A percentile compares a stretch with the other conserved stretches of the same genome.
phyloP scores from a whole-genome alignment of 2,329 filamentous ascomycete genomes.

The Zasmidium angulare region DNA sequence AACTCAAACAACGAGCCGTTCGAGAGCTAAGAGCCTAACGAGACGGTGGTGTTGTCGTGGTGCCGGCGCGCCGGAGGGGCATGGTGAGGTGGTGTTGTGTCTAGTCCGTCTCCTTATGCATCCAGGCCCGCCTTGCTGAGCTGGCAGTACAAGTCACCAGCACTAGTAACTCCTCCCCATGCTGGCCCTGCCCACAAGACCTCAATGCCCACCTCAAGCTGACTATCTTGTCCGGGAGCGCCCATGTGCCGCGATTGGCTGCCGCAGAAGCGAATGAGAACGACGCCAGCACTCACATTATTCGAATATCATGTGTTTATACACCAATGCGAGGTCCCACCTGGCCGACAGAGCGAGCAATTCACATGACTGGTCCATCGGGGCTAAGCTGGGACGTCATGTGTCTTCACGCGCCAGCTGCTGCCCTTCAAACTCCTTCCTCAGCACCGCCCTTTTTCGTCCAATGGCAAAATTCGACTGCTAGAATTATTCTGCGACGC shows the following conservation, averaged over 20 bases:
- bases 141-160: conserved; percentile 5
- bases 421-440: conserved; percentile 7
- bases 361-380: conserved; percentile 19
- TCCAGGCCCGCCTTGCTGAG: conserved; percentile 3
- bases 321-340: conserved; percentile 18
- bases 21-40: neutral
- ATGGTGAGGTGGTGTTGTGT: neutral
- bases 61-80: neutral
- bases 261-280: conserved; percentile 11
- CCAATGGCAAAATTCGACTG: conserved; percentile 25
- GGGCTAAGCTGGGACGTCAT: conserved; percentile 17
- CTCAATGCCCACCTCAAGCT: conserved; percentile 1
- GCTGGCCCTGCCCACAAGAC: neutral
- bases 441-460: conserved; percentile 10
- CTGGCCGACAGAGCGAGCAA: conserved; percentile 12
- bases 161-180: neutral
- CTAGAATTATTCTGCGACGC: conserved; percentile 19
- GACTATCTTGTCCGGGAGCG: conserved; percentile 2
- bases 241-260: conserved; percentile 13
- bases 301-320: conserved; percentile 20
- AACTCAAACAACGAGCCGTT: neutral
- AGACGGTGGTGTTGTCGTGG: neutral
- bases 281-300: conserved; percentile 11
- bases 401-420: conserved; percentile 9
- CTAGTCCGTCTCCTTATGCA: conserved; percentile 1